phyloP scores from a whole-genome alignment of 768 basidiomycete species.

The Rhizopogon roseolus region DNA sequence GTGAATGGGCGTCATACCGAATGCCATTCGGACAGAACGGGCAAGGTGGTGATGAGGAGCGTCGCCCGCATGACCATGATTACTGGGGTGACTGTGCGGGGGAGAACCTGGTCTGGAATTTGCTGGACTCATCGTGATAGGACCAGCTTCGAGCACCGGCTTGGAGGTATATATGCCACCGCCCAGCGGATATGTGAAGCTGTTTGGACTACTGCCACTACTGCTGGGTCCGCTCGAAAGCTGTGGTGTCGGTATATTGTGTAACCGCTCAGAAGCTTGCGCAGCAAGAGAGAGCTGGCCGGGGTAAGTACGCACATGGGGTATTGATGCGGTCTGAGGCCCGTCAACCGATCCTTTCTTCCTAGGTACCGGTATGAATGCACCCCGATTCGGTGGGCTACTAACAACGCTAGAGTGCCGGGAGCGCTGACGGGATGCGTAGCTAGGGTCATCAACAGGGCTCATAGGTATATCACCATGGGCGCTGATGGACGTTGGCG shows the following conservation, averaged over 20 bases:
- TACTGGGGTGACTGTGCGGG: slow-evolving; percentile 26
- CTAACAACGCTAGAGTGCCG: slow-evolving; percentile 29
- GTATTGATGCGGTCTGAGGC: slow-evolving; percentile 21
- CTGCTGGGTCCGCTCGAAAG: slow-evolving; percentile 64
- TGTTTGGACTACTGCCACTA: slow-evolving; percentile 58
- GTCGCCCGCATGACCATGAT: slow-evolving; percentile 10
- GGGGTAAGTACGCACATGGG: slow-evolving; percentile 29
- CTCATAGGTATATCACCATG: slow-evolving; percentile 25
- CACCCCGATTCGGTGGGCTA: slow-evolving; percentile 32
- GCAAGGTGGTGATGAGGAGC: slow-evolving; percentile 63
- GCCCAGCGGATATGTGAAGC: slow-evolving; percentile 36
- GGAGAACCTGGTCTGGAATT: slow-evolving; percentile 64
- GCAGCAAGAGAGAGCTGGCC: slow-evolving; percentile 25
- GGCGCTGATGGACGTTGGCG: slow-evolving; percentile 35
- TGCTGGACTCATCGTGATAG: slow-evolving; percentile 39
- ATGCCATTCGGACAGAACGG: slow-evolving; percentile 81
- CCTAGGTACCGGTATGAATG: slow-evolving; percentile 18
- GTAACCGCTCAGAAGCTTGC: slow-evolving; percentile 16
- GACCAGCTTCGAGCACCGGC: slow-evolving; percentile 17
- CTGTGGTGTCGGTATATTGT: slow-evolving; percentile 50
- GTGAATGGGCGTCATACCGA: slow-evolving; percentile 87
- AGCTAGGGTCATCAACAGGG: slow-evolving; percentile 27
- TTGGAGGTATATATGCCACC: slow-evolving; percentile 10
- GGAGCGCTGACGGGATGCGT: slow-evolving; percentile 19
- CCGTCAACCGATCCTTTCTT: slow-evolving; percentile 28